Percentiles rank a stretch among this genome's conserved stretches.
Evolutionary conservation across 2,329 filamentous ascomycete genomes (phyloP).

Genomic region (Colletotrichum somersetense): DNA sequence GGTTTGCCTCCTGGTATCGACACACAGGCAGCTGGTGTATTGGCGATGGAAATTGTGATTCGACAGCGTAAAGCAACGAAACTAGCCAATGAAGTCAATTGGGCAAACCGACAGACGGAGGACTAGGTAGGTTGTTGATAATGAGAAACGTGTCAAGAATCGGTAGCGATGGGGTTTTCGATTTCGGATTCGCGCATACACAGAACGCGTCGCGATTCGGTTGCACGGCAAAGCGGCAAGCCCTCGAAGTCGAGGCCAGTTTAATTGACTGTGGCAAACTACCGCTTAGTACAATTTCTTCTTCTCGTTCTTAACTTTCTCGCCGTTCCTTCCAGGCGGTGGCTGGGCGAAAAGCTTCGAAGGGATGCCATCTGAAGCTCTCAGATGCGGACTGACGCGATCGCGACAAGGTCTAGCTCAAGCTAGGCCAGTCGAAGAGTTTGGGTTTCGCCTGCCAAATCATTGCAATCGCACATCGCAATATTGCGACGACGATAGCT

Average conservation of each 20-base stretch:
- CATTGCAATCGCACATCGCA: constrained; percentile 9
- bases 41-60: neutral
- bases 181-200: constrained; percentile 31
- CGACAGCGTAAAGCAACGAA: neutral
- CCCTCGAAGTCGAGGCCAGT: constrained; percentile 20
- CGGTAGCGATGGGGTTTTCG: neutral
- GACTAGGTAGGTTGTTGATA: neutral
- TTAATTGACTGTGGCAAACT: constrained; percentile 31
- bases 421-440: constrained; percentile 13
- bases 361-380: neutral
- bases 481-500: constrained; percentile 6
- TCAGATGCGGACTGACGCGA: neutral
- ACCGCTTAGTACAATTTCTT: constrained; percentile 29
- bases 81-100: neutral
- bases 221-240: constrained; percentile 23
- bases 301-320: neutral
- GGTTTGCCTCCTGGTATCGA: neutral
- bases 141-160: neutral
- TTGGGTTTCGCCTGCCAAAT: neutral
- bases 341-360: neutral
- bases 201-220: constrained; percentile 29
- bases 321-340: neutral
- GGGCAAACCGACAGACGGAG: neutral
- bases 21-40: neutral
- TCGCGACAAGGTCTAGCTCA: constrained; percentile 25